Conservation (phyloP, 108 stramenopile species). For the Pelagomonas calceolata region DNA sequence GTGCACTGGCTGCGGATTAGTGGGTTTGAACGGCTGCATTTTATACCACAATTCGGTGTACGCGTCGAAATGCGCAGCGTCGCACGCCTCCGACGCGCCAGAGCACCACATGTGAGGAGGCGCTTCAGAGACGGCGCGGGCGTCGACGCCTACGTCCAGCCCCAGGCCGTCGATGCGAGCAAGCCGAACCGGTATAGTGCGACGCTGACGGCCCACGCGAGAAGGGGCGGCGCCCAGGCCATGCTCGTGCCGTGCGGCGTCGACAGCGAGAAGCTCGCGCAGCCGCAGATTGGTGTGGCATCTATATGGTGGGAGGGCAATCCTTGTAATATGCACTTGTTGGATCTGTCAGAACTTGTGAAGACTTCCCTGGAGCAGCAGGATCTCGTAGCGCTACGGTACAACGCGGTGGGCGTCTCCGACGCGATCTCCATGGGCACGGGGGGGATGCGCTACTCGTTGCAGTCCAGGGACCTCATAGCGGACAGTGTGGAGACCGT, state of each 20-base stretch:
- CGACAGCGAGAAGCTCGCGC: conserved; percentile 21
- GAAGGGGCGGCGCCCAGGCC: conserved; percentile 24
- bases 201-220: not conserved
- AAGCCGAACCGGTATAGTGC: not conserved
- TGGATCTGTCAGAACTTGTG: conserved; percentile 78
- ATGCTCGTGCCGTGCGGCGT: conserved; percentile 48
- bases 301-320: conserved; percentile 75
- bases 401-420: conserved; percentile 91
- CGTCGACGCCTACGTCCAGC: too few relatives aligned
- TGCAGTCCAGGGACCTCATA: conserved; percentile 93
- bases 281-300: conserved; percentile 45
- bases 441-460: conserved; percentile 83
- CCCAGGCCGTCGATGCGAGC: too few relatives aligned
- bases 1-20: too few relatives aligned
- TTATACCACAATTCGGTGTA: too few relatives aligned
- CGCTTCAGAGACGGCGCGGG: too few relatives aligned
- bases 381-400: conserved; percentile 77
- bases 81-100: too few relatives aligned
- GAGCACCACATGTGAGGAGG: too few relatives aligned
- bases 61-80: too few relatives aligned
- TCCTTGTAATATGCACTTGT: conserved; percentile 97
- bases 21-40: too few relatives aligned
- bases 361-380: conserved; percentile 66
- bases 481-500: conserved; percentile 98
- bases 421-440: conserved; percentile 99